Evolutionary conservation across 2,329 filamentous ascomycete genomes (phyloP).

Genomic region (Onygenales sp.): DNA sequence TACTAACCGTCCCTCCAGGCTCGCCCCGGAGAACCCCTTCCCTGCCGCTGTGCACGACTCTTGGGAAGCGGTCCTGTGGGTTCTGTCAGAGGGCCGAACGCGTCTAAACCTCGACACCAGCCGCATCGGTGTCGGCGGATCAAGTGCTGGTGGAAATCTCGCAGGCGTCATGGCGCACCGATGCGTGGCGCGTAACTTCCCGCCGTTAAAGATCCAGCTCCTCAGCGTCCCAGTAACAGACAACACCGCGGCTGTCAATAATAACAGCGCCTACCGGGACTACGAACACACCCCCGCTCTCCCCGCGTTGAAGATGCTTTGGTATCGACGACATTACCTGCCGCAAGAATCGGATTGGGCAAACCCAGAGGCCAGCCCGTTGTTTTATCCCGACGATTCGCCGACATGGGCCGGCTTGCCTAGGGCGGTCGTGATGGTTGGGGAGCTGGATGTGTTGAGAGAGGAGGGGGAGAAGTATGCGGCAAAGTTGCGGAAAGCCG

Average conservation of each 20-base stretch:
- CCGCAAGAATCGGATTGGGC: conserved; percentile 37
- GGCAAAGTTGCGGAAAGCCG: conserved; percentile 36
- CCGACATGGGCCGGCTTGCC: conserved; percentile 39
- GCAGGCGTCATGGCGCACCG: conserved; percentile 46
- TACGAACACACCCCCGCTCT: conserved; percentile 45
- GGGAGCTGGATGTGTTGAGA: conserved; percentile 48
- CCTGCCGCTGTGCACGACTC: conserved; percentile 49
- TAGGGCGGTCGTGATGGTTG: conserved; percentile 43
- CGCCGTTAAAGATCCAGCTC: conserved; percentile 39
- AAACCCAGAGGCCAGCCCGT: conserved; percentile 45
- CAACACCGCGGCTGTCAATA: conserved; percentile 42
- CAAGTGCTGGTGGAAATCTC: conserved; percentile 45
- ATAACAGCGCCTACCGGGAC: conserved; percentile 40
- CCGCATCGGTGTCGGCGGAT: conserved; percentile 35
- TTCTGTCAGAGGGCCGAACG: conserved; percentile 13
- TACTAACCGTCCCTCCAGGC: conserved; percentile 22
- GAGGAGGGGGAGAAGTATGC: conserved; percentile 46
- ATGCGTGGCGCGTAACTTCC: conserved; percentile 28
- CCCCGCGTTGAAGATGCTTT: conserved; percentile 49
- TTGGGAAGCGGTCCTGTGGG: conserved; percentile 47
- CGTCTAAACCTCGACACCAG: conserved; percentile 31
- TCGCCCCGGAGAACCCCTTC: conserved; percentile 48
- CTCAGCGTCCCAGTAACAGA: conserved; percentile 51
- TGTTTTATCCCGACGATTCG: conserved; percentile 39
- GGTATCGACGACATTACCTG: conserved; percentile 51